phyloP scores from a whole-genome alignment of 805 yeast genomes.

The Cyberlindnera petersonii region DNA sequence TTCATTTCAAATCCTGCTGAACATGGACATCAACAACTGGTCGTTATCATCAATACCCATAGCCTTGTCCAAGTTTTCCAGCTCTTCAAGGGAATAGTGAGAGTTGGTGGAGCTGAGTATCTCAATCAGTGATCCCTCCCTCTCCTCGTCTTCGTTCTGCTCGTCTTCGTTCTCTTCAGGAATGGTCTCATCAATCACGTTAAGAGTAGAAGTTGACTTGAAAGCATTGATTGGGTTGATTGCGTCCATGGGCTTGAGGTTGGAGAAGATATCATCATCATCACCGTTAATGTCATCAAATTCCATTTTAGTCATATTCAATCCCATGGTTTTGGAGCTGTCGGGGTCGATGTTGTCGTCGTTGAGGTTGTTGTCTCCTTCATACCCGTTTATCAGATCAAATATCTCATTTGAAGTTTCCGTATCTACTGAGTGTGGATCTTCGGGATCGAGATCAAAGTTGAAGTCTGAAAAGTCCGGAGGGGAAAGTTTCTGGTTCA shows the following conservation, averaged over 20 bases:
- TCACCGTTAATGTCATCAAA: background rate
- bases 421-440: background rate
- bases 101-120: conserved; percentile 20
- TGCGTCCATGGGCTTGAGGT: conserved; percentile 1
- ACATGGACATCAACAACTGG: conserved; percentile 25
- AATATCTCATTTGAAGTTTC: conserved; percentile 1
- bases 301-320: too few species aligned
- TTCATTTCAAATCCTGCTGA: conserved; percentile 18
- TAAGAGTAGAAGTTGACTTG: conserved; percentile 3
- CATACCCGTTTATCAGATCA: too few species aligned
- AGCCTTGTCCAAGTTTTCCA: conserved; percentile 28
- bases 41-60: conserved; percentile 29
- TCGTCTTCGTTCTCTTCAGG: background rate
- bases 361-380: too few species aligned
- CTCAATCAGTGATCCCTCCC: conserved; percentile 23
- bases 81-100: conserved; percentile 24
- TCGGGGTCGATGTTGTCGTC: too few species aligned
- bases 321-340: too few species aligned
- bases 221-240: conserved; percentile 2
- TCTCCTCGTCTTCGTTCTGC: too few species aligned
- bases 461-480: conserved; percentile 5
- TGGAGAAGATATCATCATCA: conserved; percentile 3
- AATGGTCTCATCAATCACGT: conserved; percentile 3
- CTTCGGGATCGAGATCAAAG: background rate
- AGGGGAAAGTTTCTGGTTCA: conserved; percentile 1